These are phyloP conservation scores for Phytophthora pisi DNA, from an alignment of 352 stramenopile genomes.

Conservation along the genomic window DNA sequence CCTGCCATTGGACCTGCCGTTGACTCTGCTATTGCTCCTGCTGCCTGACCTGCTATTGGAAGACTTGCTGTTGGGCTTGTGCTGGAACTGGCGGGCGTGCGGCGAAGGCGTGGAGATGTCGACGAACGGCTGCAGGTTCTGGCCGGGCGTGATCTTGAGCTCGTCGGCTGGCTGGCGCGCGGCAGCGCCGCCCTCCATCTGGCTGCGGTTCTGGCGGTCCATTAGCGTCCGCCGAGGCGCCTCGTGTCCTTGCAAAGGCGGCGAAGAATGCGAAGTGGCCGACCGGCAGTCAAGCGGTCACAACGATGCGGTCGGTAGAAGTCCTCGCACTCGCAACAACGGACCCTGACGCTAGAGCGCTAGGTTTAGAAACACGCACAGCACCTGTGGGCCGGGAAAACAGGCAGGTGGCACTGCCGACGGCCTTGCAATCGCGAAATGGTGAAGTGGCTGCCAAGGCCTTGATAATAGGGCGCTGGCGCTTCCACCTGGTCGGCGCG, in stretches of 20 bases:
- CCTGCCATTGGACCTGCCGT: neutral
- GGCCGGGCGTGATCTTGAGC: conserved; percentile 55
- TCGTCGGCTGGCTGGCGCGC: conserved; percentile 29
- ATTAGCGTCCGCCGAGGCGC: conserved; percentile 24
- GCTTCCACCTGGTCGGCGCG: conserved; percentile 26
- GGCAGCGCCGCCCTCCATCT: neutral
- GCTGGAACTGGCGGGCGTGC: conserved; percentile 17
- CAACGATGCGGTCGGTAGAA: conserved; percentile 21
- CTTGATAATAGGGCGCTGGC: too few species aligned
- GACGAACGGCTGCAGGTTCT: conserved; percentile 57
- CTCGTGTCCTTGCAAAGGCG: conserved; percentile 14
- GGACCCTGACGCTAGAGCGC: neutral
- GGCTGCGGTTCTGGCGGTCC: conserved; percentile 21
- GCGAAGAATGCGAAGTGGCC: conserved; percentile 28
- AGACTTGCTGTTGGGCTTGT: neutral
- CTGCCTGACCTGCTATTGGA: conserved; percentile 3
- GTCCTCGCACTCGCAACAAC: conserved; percentile 3
- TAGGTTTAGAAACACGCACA: conserved; percentile 26
- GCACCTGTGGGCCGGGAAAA: conserved; percentile 21
- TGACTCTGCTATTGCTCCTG: neutral
- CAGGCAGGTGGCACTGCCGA: conserved; percentile 35
- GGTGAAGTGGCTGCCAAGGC: conserved; percentile 19
- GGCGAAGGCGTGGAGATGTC: conserved; percentile 74
- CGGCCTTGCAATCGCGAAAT: conserved; percentile 31
- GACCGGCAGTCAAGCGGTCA: conserved; percentile 14